Base-by-base conservation (phyloP, 768 basidiomycete genomes). In the Amanita rimosa region DNA sequence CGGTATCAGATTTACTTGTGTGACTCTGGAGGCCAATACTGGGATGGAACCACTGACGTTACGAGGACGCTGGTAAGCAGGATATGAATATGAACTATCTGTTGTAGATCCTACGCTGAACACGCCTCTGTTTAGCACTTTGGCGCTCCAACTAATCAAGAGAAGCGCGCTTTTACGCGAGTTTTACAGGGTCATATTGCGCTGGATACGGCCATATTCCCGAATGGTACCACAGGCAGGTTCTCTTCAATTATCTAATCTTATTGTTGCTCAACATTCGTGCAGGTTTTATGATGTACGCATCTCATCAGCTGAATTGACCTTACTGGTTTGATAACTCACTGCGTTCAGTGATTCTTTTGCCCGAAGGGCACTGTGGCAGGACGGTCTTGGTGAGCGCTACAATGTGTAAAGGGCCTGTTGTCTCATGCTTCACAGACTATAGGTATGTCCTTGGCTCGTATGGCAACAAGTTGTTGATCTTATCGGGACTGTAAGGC, bases 31-130 rank as follows among this genome's bases (percentile, higher is more conserved):
- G 89, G 86, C 2, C 93, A 96, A 65, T 95, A 83, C 66, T 62
- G 78, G 29, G 95, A 98, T 55, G 95, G 95, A 8, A 98, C 95
- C 0, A 99, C 96, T 1, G 95, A 99, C 60, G 86, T 87, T 13
- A 95, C 93, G 1, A 72, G 94, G 37, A 96, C 91, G 52, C 84
- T 80, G 81, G 87, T 85, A 58, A 56, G 76, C 27, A 19, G 29
- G 48, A 11, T 29, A 29, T 29, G 19, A n/a, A n/a, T n/a, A n/a
- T n/a, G n/a, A n/a, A 45, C 31, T 11, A 21, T 22, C 17, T 26
- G 8, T 7, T n/a, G 14, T 19, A 6, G 11, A 45, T 8, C 19
- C 17, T 16, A n/a, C 10, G 1, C 41, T 43, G 35, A 42, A n/a
- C 19, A 33, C 19, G 26, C 29, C 21, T 46, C 5, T 24, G 2